Base-by-base conservation (phyloP, 768 basidiomycete genomes). In the Lanmaoa rubissima region DNA sequence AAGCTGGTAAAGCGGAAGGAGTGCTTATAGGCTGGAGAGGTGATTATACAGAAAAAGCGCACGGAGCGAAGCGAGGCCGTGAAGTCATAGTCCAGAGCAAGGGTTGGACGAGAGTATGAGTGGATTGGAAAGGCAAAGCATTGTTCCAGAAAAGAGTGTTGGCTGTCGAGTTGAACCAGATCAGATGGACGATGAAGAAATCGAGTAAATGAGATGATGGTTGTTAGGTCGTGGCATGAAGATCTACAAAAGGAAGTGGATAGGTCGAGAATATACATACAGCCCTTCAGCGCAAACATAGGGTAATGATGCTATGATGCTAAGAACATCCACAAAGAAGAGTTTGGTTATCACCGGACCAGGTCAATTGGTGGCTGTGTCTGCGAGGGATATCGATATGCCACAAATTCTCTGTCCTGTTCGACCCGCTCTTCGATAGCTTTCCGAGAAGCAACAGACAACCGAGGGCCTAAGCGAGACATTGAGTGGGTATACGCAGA, bases 321-420 rank as follows among this genome's bases (percentile, higher is more conserved):
- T 34, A 53, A 41, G 28, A 46, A 55, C 53, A 48, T 50, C 41
- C 39, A 32, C 39, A 57, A 16, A 36, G 12, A 46, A 40, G 19
- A 40, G 26, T 16, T 19, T 17, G 34, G 24, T 46, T 35, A 53
- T 74, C 67, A 82, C 62, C 79, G 82, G 54, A 88, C 64, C 41
- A 89, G 76, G 67, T 86, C 85, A 60, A 88, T 65, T 39, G 80
- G 83, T 47, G 60, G 61, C 62, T 89, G 86, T 62, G 88, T 86
- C 60, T 78, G 82, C 14, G 90, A 92, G 8, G 92, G 92, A 70
- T 94, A 94, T 40, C 91, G 84, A 69, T 93, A 92, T 4, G 91
- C 89, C 57, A 93, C 85, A 66, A 94, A 93, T 17, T 92, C 88
- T 4, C 82, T 72, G 68, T 92, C 90, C 71, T 90, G 92, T n/a